A percentile compares a stretch with the other conserved stretches of the same genome.
phyloP scores from a whole-genome alignment of 768 basidiomycete species.

The Macrolepiota fuliginosa region DNA sequence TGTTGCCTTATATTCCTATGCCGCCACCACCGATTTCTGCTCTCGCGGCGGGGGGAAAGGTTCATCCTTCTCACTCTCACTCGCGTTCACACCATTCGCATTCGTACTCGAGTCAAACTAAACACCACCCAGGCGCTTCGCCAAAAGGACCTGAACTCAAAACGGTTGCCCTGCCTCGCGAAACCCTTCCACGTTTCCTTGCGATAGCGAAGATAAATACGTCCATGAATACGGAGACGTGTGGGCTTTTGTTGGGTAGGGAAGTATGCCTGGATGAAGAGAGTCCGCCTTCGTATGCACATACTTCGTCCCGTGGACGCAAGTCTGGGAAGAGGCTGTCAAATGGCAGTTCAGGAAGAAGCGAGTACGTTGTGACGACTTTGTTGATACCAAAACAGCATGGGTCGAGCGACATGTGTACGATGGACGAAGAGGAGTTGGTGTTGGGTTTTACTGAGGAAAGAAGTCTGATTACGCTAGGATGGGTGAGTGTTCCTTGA shows the following conservation, averaged over 20 bases:
- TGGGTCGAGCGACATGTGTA: conserved; percentile 88
- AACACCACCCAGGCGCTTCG: neutral
- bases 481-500: conserved; percentile 66
- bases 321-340: neutral
- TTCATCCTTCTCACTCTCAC: too few species aligned
- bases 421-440: conserved; percentile 87
- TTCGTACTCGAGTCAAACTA: conserved; percentile 17
- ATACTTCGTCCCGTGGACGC: neutral
- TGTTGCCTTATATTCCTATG: neutral
- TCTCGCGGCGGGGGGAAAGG: neutral
- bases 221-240: conserved; percentile 76
- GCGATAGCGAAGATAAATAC: conserved; percentile 81
- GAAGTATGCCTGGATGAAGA: conserved; percentile 12
- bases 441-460: conserved; percentile 85
- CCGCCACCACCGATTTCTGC: conserved; percentile 14
- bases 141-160: conserved; percentile 35
- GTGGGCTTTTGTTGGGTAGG: conserved; percentile 80
- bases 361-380: conserved; percentile 72
- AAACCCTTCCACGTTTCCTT: conserved; percentile 73
- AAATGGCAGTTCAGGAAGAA: conserved; percentile 25
- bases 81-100: neutral
- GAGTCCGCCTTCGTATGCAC: neutral
- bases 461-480: conserved; percentile 78
- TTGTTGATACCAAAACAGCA: conserved; percentile 87
- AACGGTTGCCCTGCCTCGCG: conserved; percentile 65